These are phyloP conservation scores for Lathyrus oleraceus DNA, from an alignment of 306 rosid species.

Conservation along the genomic window DNA sequence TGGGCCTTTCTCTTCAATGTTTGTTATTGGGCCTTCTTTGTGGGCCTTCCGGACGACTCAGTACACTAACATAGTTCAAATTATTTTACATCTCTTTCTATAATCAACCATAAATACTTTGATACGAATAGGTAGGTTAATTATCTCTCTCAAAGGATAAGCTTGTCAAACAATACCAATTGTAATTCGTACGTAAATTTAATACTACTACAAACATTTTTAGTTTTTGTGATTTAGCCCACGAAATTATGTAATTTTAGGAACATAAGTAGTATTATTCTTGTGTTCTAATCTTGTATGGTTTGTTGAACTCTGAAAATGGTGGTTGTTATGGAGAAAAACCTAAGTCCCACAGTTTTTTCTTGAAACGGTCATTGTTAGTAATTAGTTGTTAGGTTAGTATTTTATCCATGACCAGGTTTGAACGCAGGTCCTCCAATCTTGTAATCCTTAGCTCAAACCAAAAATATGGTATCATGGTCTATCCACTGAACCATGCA, in stretches of 20 bases:
- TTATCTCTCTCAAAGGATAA: not conserved
- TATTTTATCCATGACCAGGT: too few relatives aligned
- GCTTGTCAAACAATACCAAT: not conserved
- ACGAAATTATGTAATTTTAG: not conserved
- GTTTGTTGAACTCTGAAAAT: conserved; percentile 12
- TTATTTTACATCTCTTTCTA: not conserved
- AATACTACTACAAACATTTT: not conserved
- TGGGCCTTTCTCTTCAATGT: too few relatives aligned
- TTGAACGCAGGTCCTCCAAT: too few relatives aligned
- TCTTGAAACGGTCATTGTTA: too few relatives aligned
- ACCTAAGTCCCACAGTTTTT: too few relatives aligned
- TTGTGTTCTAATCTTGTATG: not conserved
- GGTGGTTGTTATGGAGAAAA: not conserved
- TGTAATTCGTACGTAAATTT: not conserved
- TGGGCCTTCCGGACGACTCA: too few relatives aligned
- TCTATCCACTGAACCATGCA: too few relatives aligned
- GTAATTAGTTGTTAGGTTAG: too few relatives aligned
- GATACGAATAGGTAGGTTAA: not conserved
- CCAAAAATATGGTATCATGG: too few relatives aligned
- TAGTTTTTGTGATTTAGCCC: not conserved
- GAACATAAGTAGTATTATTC: not conserved
- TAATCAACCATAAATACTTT: not conserved
- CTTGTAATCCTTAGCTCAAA: too few relatives aligned
- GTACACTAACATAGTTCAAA: not conserved
- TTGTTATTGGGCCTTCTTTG: too few relatives aligned